Evolutionary conservation across 306 rosid species (phyloP).

Genomic region (Quercus cerris): DNA sequence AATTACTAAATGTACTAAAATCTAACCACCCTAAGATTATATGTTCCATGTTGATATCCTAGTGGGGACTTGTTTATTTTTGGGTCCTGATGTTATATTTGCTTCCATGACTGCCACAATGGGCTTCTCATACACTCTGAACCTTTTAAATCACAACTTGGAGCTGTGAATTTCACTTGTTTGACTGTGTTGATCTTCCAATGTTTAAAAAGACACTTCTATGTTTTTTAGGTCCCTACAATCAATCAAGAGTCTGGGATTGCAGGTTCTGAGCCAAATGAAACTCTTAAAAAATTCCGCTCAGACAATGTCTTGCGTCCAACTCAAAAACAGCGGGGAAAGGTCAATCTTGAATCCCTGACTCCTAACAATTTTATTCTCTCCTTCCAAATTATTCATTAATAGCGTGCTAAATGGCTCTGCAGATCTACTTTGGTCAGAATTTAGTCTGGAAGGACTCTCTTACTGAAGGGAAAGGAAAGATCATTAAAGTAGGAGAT

Average conservation of each 20-base stretch:
- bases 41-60: neutral
- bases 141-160: neutral
- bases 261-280: conserved; percentile 56
- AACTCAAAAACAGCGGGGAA: conserved; percentile 46
- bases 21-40: neutral
- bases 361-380: neutral
- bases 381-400: conserved; percentile 10
- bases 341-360: conserved; percentile 38
- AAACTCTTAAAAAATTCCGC: conserved; percentile 50
- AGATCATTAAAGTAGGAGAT: conserved; percentile 54
- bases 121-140: conserved; percentile 8
- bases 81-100: neutral
- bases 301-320: conserved; percentile 70
- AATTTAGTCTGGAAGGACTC: conserved; percentile 63
- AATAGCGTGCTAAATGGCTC: conserved; percentile 16
- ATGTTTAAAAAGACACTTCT: neutral
- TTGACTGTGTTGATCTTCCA: conserved; percentile 1
- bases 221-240: conserved; percentile 56
- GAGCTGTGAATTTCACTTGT: neutral
- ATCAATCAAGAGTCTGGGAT: conserved; percentile 69
- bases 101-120: neutral
- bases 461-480: conserved; percentile 39
- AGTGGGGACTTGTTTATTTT: neutral
- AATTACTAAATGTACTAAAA: neutral
- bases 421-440: conserved; percentile 84